Evolutionary conservation across 2,329 filamentous ascomycete species (phyloP).

Genomic region (Colletotrichum falcatum): DNA sequence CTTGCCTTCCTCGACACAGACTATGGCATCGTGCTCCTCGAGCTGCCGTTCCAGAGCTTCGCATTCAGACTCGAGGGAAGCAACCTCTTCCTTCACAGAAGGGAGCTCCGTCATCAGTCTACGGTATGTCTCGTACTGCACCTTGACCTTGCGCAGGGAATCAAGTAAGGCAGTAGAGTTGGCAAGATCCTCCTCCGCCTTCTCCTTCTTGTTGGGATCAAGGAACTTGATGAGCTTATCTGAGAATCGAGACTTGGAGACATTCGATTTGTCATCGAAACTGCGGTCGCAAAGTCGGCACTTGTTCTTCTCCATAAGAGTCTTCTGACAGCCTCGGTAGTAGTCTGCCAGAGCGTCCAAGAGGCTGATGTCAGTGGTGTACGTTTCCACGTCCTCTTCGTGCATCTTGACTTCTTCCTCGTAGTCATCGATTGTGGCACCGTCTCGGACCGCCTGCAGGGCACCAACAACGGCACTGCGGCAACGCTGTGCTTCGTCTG

Average conservation of each 20-base stretch:
- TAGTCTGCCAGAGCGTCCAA: conserved; percentile 78
- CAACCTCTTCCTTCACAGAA: conserved; percentile 71
- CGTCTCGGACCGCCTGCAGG: conserved; percentile 58
- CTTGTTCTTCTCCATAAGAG: conserved; percentile 74
- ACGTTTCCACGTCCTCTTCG: conserved; percentile 68
- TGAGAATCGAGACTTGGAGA: conserved; percentile 71
- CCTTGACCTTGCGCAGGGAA: conserved; percentile 70
- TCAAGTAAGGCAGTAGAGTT: conserved; percentile 63
- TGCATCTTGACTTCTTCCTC: conserved; percentile 62
- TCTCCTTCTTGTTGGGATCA: conserved; percentile 71
- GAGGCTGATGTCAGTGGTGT: conserved; percentile 75
- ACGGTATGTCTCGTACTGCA: conserved; percentile 80
- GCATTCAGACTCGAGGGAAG: conserved; percentile 71
- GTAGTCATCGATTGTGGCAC: conserved; percentile 66
- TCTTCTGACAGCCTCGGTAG: conserved; percentile 75
- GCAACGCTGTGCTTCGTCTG: conserved; percentile 70
- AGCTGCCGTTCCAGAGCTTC: conserved; percentile 69
- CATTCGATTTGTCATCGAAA: conserved; percentile 71
- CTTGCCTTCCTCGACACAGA: conserved; percentile 72
- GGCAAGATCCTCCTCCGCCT: conserved; percentile 71
- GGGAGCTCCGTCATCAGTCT: conserved; percentile 80
- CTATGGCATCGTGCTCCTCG: conserved; percentile 75
- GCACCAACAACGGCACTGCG: conserved; percentile 67
- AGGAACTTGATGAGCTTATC: conserved; percentile 74
- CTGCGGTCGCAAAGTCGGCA: conserved; percentile 82